These are phyloP conservation scores for Senna siamea DNA, from an alignment of 306 rosid genomes.

Conservation along the genomic window DNA sequence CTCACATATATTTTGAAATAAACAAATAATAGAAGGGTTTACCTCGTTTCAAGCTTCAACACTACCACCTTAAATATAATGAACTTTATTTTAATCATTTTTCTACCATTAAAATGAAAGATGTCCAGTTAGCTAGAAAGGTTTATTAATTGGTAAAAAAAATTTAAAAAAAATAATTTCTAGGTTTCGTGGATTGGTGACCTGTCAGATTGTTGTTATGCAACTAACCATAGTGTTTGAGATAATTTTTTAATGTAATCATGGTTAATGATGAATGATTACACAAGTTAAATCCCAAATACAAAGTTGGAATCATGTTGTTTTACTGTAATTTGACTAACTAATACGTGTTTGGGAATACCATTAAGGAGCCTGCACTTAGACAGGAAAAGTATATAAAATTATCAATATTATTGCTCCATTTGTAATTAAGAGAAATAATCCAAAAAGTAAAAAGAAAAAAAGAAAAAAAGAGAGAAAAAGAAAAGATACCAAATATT, in stretches of 20 bases:
- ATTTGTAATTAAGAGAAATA: conserved; percentile 10
- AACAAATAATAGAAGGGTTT: no score
- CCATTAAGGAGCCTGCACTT: neutral
- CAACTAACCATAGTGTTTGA: conserved; percentile 38
- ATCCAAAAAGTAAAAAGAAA: neutral
- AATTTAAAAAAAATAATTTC: neutral
- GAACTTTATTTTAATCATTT: no score
- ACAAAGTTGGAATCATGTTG: conserved; percentile 48
- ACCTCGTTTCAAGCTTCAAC: no score
- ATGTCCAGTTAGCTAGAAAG: neutral
- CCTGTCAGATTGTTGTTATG: conserved; percentile 38
- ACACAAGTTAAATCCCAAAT: conserved; percentile 41
- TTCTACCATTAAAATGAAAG: neutral
- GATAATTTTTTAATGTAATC: conserved; percentile 38
- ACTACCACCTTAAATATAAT: no score
- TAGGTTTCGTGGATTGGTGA: conserved; percentile 42
- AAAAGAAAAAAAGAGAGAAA: conserved; percentile 16
- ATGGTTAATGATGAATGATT: conserved; percentile 40
- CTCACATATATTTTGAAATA: no score
- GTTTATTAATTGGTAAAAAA: neutral
- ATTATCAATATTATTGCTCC: neutral
- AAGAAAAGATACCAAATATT: conserved; percentile 37
- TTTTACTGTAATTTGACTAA: conserved; percentile 41
- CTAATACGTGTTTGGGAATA: conserved; percentile 22
- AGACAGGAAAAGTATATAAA: neutral